Conservation (phyloP, 2,329 filamentous ascomycete genomes). For the Neonectria ditissima region DNA sequence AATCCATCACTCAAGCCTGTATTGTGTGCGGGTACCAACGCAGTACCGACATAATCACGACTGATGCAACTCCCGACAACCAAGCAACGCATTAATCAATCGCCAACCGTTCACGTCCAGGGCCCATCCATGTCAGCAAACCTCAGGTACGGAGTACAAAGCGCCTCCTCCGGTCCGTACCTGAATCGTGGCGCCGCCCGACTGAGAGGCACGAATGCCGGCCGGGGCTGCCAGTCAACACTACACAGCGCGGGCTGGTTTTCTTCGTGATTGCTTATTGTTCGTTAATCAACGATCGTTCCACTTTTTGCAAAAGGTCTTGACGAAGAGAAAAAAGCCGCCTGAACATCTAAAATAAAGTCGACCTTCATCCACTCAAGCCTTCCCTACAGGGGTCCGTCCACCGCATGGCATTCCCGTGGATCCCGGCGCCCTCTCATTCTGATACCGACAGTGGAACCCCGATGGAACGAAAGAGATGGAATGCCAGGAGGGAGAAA, state of each 20-base stretch:
- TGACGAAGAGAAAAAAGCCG: not conserved
- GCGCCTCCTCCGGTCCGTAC: slow-evolving; percentile 1
- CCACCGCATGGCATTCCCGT: slow-evolving; percentile 23
- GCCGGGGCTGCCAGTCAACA: not conserved
- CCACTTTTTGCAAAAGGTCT: not conserved
- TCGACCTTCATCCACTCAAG: too few relatives aligned
- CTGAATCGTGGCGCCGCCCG: slow-evolving; percentile 12
- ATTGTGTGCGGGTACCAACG: not conserved
- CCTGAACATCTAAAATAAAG: too few relatives aligned
- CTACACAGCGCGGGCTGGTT: too few relatives aligned
- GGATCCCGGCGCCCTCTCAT: slow-evolving; percentile 12
- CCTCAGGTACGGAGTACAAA: slow-evolving; percentile 2
- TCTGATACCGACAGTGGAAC: slow-evolving; percentile 12
- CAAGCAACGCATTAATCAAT: slow-evolving; percentile 1
- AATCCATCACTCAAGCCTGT: not conserved
- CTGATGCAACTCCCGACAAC: slow-evolving; percentile 6
- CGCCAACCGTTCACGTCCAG: slow-evolving; percentile 11
- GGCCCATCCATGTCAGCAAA: slow-evolving; percentile 19
- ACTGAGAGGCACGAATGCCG: not conserved
- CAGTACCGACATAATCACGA: slow-evolving; percentile 8
- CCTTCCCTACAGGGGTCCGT: slow-evolving; percentile 14
- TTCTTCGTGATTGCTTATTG: not conserved
- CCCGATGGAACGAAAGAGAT: slow-evolving; percentile 2
- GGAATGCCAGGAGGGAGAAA: slow-evolving; percentile 24
- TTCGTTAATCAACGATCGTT: not conserved